Percentiles rank a stretch among this genome's conserved stretches.
Conservation (phyloP, 2,329 filamentous ascomycete species). For the Ascosphaera apis region DNA sequence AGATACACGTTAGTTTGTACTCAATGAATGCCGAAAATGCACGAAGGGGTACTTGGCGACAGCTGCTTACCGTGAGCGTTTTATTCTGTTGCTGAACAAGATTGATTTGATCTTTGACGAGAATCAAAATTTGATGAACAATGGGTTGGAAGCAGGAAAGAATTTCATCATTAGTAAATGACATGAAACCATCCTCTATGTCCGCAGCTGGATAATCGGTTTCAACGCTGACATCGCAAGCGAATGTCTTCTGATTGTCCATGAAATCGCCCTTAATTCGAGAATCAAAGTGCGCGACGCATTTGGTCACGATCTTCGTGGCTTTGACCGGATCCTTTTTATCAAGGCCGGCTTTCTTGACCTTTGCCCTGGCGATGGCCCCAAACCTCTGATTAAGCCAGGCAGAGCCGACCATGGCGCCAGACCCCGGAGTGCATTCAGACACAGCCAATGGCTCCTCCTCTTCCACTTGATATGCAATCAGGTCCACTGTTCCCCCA, state of each 20-base stretch:
- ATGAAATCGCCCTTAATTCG: slow-evolving; percentile 98
- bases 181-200: slow-evolving; percentile 99
- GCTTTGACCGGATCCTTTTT: slow-evolving; percentile 64
- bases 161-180: slow-evolving; percentile 97
- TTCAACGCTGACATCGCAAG: slow-evolving; percentile 94
- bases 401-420: slow-evolving; percentile 95
- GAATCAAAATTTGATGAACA: slow-evolving; percentile 84
- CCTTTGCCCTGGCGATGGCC: slow-evolving; percentile 93
- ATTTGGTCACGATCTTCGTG: slow-evolving; percentile 96
- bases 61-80: slow-evolving; percentile 43
- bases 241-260: slow-evolving; percentile 98
- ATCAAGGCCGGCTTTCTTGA: slow-evolving; percentile 95
- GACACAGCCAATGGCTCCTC: slow-evolving; percentile 92
- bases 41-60: background rate
- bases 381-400: slow-evolving; percentile 95
- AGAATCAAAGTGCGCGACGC: slow-evolving; percentile 99
- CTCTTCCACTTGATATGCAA: slow-evolving; percentile 95
- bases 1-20: slow-evolving; percentile 9
- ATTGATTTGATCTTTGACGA: slow-evolving; percentile 95
- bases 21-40: background rate
- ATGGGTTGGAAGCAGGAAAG: slow-evolving; percentile 97
- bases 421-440: slow-evolving; percentile 90
- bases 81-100: slow-evolving; percentile 96
- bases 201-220: slow-evolving; percentile 93
- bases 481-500: slow-evolving; percentile 95